phyloP scores from a whole-genome alignment of 2,329 filamentous ascomycete genomes.

The Berkeleyomyces rouxiae region DNA sequence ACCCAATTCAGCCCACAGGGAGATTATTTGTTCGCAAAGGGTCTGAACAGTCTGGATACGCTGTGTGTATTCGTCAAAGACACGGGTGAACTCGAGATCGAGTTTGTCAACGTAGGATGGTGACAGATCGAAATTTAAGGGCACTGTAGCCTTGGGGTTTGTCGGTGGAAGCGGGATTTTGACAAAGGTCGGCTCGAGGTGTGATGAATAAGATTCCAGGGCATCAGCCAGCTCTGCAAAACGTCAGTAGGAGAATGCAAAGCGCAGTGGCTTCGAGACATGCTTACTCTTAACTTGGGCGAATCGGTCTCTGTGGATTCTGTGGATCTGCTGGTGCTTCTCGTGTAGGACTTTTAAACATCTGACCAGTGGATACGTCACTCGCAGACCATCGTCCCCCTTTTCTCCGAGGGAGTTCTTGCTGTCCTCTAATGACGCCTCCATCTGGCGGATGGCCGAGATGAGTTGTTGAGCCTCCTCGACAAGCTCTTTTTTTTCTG shows the following conservation, averaged over 20 bases:
- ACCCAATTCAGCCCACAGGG: conserved; percentile 88
- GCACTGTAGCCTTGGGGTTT: conserved; percentile 55
- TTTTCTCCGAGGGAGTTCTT: conserved; percentile 47
- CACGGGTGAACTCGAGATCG: conserved; percentile 78
- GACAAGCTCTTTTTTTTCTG: conserved; percentile 79
- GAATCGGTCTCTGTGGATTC: conserved; percentile 76
- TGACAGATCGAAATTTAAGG: conserved; percentile 83
- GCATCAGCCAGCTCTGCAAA: conserved; percentile 71
- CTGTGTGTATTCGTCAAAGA: conserved; percentile 91
- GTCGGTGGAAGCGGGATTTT: conserved; percentile 73
- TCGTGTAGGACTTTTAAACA: conserved; percentile 73
- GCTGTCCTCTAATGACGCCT: conserved; percentile 67
- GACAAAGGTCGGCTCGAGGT: conserved; percentile 80
- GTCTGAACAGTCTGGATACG: conserved; percentile 61
- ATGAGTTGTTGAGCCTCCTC: conserved; percentile 79
- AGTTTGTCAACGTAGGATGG: conserved; percentile 71
- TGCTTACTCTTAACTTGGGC: conserved; percentile 83
- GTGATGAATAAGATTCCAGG: conserved; percentile 88
- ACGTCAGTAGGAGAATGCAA: not conserved
- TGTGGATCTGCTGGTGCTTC: conserved; percentile 65
- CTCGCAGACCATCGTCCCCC: conserved; percentile 49
- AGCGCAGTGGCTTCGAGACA: not conserved
- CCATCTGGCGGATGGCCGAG: conserved; percentile 81
- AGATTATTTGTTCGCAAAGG: conserved; percentile 70
- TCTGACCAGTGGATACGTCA: conserved; percentile 67